These are phyloP conservation scores for Omphalea diandra DNA, from an alignment of 441 rosid species.

Conservation along the genomic window DNA sequence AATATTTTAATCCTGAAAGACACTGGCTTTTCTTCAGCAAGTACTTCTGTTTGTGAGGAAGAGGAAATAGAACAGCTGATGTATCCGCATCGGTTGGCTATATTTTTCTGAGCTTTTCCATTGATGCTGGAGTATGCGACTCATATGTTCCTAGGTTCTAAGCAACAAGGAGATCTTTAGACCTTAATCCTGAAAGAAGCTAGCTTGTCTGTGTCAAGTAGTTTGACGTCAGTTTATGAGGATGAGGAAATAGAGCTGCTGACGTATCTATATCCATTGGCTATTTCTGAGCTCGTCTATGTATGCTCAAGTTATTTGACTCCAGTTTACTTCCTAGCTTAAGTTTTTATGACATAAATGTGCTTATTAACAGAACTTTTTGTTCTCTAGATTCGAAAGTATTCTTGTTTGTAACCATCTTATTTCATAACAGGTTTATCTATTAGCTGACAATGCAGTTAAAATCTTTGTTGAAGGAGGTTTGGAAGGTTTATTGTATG, in stretches of 20 bases:
- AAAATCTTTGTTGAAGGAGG: constrained; percentile 92
- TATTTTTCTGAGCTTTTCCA: no score
- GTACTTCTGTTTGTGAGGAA: background rate
- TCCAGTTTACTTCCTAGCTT: background rate
- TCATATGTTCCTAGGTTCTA: background rate
- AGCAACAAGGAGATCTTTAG: background rate
- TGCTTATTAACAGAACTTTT: background rate
- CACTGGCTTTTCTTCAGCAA: background rate
- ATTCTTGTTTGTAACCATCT: constrained; percentile 22
- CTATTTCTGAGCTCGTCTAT: background rate
- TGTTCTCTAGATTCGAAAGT: constrained; percentile 2
- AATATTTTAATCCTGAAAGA: constrained; percentile 8
- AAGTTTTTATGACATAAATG: background rate
- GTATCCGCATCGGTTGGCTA: constrained; percentile 1
- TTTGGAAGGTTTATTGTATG: constrained; percentile 68
- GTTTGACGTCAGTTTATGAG: background rate
- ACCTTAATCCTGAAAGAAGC: constrained; percentile 10
- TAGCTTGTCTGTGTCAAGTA: background rate
- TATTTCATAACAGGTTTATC: constrained; percentile 65
- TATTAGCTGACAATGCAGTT: constrained; percentile 65
- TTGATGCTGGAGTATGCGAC: background rate
- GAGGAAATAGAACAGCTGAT: constrained; percentile 1
- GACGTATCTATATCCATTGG: background rate
- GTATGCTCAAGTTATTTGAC: background rate
- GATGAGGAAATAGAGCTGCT: constrained; percentile 7